Evolutionary conservation across 1,284 basidiomycete genomes (phyloP), one percentile per base, ranked within the genome.

Genomic region (Pseudozyma pruni): DNA sequence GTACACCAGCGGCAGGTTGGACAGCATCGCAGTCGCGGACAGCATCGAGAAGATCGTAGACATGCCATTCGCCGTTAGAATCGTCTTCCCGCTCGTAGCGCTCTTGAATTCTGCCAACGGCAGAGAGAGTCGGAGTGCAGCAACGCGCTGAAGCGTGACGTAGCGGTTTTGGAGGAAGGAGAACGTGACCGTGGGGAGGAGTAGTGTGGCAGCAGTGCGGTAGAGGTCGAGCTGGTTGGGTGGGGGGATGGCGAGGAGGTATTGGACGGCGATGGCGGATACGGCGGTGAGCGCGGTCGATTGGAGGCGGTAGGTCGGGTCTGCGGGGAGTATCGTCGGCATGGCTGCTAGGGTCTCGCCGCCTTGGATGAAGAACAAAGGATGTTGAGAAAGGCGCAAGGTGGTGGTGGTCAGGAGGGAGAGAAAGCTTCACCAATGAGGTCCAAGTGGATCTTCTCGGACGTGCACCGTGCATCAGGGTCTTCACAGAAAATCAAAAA

Each of bases 31-130:
- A 9, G 61, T 54, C 8, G 33, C 19, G 0, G 37, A 10, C 1
- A 64, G 38, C 29, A 58, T 23, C 8, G n/a, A 2, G 8, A 45
- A 64, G 42, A 64, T 58, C 9, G 46, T 54, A 7, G 22, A n/a
- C 46, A 64, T 46, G 1, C 61, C 61, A 4, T n/a, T 27, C 5
- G 40, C 9, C 1, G 40, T 48, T 0, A 64, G 34, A 4, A 64
- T 23, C 4, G 51, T 58, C 11, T 44, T 44, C 2, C 34, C 14
- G n/a, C 17, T 8, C 11, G 54, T 37, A 11, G 40, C 20, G 0
- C n/a, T 27, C 0, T 27, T 25, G 14, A 32, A 53, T 3, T 39
- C 20, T 0, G 14, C 14, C 8, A 33, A 6, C 1, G 33, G 17
- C 8, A 23, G 49, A 1, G 50, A 31, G 3, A 64, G 8, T 1